A percentile compares a stretch with the other conserved stretches of the same genome.
These are phyloP conservation scores for Nemania sp. DNA, from an alignment of 2,329 filamentous ascomycete genomes.

Conservation along the genomic window DNA sequence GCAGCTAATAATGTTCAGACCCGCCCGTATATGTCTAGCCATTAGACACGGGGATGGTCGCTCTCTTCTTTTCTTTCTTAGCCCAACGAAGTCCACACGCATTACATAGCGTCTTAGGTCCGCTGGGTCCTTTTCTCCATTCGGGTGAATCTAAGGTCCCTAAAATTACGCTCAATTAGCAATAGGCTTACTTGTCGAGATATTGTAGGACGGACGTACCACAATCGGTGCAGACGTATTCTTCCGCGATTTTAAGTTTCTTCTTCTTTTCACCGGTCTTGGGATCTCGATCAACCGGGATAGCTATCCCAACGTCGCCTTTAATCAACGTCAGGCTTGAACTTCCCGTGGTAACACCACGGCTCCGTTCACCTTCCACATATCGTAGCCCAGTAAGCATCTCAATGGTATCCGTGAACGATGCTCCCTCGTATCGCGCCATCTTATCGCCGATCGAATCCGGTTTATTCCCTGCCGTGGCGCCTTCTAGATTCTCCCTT, in stretches of 20 bases:
- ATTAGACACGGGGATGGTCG: slow-evolving; percentile 26
- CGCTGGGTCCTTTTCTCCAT: slow-evolving; percentile 93
- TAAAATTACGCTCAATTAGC: slow-evolving; percentile 48
- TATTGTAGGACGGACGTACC: slow-evolving; percentile 65
- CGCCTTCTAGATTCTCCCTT: slow-evolving; percentile 82
- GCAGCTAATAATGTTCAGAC: too few species aligned
- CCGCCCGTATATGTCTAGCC: neutral
- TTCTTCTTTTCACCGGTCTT: slow-evolving; percentile 83
- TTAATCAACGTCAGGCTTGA: slow-evolving; percentile 83
- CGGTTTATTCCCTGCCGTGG: slow-evolving; percentile 71
- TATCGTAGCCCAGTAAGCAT: slow-evolving; percentile 92
- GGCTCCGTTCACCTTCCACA: slow-evolving; percentile 86
- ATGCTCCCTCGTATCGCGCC: slow-evolving; percentile 80
- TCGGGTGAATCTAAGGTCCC: slow-evolving; percentile 91
- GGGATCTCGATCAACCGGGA: slow-evolving; percentile 81
- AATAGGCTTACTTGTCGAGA: neutral
- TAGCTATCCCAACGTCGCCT: slow-evolving; percentile 87
- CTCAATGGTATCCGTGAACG: slow-evolving; percentile 88
- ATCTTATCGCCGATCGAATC: slow-evolving; percentile 88
- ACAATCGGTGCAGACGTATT: slow-evolving; percentile 96
- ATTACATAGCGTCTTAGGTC: slow-evolving; percentile 95
- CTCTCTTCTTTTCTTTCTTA: slow-evolving; percentile 83
- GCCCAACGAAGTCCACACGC: slow-evolving; percentile 85
- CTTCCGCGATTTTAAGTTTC: slow-evolving; percentile 84
- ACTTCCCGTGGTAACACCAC: slow-evolving; percentile 88